Percentiles rank a stretch among this genome's conserved stretches.
Conservation (phyloP, 2,329 filamentous ascomycete genomes). For the Fusarium chlamydosporum region DNA sequence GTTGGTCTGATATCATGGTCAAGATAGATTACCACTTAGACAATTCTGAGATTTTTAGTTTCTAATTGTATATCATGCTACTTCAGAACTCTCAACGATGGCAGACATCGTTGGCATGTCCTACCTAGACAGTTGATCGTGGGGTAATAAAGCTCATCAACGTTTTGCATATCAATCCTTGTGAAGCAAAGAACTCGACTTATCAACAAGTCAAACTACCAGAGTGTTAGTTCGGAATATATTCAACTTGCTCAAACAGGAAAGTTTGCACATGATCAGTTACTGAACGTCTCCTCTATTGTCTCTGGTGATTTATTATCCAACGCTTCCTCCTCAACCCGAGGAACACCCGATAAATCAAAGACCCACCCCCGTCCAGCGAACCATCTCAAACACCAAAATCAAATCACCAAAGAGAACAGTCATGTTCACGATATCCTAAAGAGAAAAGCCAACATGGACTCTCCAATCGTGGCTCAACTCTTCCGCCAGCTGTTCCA, state of each 20-base stretch:
- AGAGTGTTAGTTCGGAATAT: not conserved
- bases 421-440: constrained; percentile 31
- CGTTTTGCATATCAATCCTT: not conserved
- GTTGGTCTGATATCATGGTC: not conserved
- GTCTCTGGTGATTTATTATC: not conserved
- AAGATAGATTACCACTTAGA: not conserved
- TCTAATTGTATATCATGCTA: too few species aligned
- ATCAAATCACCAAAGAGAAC: constrained; percentile 3
- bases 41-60: too few species aligned
- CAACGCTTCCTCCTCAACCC: constrained; percentile 24
- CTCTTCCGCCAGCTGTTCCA: constrained; percentile 89
- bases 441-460: constrained; percentile 68
- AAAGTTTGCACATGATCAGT: constrained; percentile 38
- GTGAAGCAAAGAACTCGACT: not conserved
- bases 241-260: constrained; percentile 25
- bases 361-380: constrained; percentile 36
- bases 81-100: accelerated
- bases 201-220: not conserved
- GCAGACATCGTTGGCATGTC: not conserved
- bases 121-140: too few species aligned
- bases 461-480: constrained; percentile 81
- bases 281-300: constrained; percentile 9
- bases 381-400: constrained; percentile 29
- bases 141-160: not conserved
- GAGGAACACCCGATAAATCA: constrained; percentile 46